phyloP scores from a whole-genome alignment of 352 stramenopile genomes.

The Peronospora farinosa region DNA sequence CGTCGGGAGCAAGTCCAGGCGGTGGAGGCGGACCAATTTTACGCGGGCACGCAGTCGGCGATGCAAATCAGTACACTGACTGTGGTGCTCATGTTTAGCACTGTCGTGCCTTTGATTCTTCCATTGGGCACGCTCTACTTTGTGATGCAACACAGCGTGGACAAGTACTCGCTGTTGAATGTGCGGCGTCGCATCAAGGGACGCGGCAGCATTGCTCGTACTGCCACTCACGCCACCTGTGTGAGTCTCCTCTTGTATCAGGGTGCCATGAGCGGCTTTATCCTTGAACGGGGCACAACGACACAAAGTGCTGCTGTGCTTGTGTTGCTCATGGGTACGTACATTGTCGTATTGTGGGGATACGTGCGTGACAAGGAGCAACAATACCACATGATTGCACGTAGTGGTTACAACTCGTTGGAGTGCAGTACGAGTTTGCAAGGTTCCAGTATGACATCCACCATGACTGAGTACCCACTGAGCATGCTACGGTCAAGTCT shows the following conservation, averaged over 20 bases:
- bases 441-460: slow-evolving; percentile 5
- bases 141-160: slow-evolving; percentile 72
- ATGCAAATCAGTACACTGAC: slow-evolving; percentile 83
- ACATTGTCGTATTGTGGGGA: slow-evolving; percentile 71
- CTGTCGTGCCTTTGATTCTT: slow-evolving; percentile 78
- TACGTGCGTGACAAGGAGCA: slow-evolving; percentile 85
- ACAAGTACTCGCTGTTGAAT: slow-evolving; percentile 80
- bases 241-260: slow-evolving; percentile 79
- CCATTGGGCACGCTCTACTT: slow-evolving; percentile 80
- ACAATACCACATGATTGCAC: slow-evolving; percentile 42
- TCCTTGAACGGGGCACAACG: slow-evolving; percentile 71
- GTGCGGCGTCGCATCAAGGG: slow-evolving; percentile 81
- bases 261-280: slow-evolving; percentile 78
- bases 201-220: slow-evolving; percentile 74
- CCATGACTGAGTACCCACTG: slow-evolving; percentile 17
- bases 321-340: slow-evolving; percentile 76
- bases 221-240: slow-evolving; percentile 71
- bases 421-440: slow-evolving; percentile 23
- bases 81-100: slow-evolving; percentile 80
- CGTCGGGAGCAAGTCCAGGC: slow-evolving; percentile 57
- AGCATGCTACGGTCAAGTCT: slow-evolving; percentile 23
- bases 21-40: slow-evolving; percentile 75
- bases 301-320: slow-evolving; percentile 64
- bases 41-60: slow-evolving; percentile 75
- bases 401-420: slow-evolving; percentile 35